Conservation (phyloP, 345 rosid genomes). For the Viola odorata region DNA sequence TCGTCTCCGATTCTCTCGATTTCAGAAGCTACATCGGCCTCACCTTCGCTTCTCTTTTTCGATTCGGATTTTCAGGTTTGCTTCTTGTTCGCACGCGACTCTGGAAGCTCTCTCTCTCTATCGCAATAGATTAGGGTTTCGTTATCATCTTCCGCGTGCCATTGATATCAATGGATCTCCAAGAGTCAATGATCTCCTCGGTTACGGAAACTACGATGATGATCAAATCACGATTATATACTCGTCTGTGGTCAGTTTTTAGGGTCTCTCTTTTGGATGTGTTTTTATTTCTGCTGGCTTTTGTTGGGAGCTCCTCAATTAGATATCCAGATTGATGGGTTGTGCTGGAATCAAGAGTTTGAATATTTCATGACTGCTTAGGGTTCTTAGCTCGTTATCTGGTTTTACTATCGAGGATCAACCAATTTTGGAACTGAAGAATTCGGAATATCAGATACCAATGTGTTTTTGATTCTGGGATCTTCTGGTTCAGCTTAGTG, state of each 20-base stretch:
- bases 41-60: not conserved
- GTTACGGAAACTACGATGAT: not conserved
- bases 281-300: not conserved
- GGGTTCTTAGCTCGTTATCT: not conserved
- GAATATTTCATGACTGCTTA: not conserved
- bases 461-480: not conserved
- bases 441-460: not conserved
- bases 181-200: not conserved
- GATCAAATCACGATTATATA: not conserved
- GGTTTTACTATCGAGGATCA: not conserved
- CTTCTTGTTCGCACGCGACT: not conserved
- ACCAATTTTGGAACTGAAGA: not conserved
- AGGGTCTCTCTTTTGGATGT: constrained; percentile 1
- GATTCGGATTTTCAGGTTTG: constrained; percentile 1
- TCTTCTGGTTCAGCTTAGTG: not conserved
- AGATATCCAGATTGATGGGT: not conserved
- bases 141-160: not conserved
- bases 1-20: not conserved
- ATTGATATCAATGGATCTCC: not conserved
- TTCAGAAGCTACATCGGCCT: not conserved
- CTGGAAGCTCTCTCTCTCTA: not conserved
- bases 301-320: not conserved
- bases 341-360: not conserved
- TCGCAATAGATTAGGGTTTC: not conserved
- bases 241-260: not conserved